Base-by-base conservation (phyloP, 306 rosid genomes). In the Geum urbanum region DNA sequence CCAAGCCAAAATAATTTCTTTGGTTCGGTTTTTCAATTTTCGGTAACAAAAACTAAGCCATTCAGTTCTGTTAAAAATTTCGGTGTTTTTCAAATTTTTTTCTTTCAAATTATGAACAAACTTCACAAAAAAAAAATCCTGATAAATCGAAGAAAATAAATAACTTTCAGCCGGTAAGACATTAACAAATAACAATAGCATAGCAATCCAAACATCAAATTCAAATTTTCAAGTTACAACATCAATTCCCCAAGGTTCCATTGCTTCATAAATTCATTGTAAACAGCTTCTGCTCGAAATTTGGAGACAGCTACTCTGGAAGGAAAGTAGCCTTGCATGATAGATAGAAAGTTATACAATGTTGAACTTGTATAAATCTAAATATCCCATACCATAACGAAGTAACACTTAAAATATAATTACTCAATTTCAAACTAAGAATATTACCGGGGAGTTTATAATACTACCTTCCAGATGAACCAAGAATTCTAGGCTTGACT, bases 161-260 rank as follows among this genome's bases (percentile, higher is more conserved):
- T n/a, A n/a, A n/a, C n/a, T n/a, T n/a, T n/a, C n/a, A n/a, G n/a
- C n/a, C n/a, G n/a, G n/a, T n/a, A n/a, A n/a, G n/a, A n/a, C n/a
- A n/a, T n/a, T n/a, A n/a, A n/a, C n/a, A n/a, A n/a, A n/a, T n/a
- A n/a, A n/a, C n/a, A n/a, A n/a, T n/a, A n/a, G n/a, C n/a, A n/a
- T n/a, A n/a, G n/a, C n/a, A n/a, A n/a, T n/a, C n/a, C n/a, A n/a
- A n/a, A n/a, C n/a, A n/a, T n/a, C n/a, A n/a, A n/a, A n/a, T n/a
- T n/a, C n/a, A n/a, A n/a, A n/a, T n/a, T n/a, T n/a, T n/a, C n/a
- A n/a, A n/a, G n/a, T n/a, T n/a, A n/a, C n/a, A n/a, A n/a, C n/a
- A n/a, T n/a, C n/a, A n/a, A n/a, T n/a, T n/a, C 99, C 74, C 97
- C 97, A 15, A 88, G 72, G 75, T 89, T 95, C 99, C 99, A 95